Base-by-base conservation (phyloP, 1,284 basidiomycete genomes). In the Rhodotorula mucilaginosa region DNA sequence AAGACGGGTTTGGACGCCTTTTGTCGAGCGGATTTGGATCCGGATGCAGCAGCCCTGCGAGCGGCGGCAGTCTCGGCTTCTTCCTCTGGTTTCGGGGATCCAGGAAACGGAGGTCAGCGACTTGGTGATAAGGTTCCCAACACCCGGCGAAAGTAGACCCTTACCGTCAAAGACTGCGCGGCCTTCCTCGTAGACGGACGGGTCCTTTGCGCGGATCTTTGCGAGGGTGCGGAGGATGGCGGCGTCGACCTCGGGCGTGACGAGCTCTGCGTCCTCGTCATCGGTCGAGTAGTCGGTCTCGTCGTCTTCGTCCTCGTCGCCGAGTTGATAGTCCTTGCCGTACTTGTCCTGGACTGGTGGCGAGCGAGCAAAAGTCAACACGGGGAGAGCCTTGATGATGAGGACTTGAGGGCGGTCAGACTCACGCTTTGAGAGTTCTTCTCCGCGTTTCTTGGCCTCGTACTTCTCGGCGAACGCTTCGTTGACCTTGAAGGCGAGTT, bases 211-310 rank as follows among this genome's bases (percentile, higher is more conserved):
- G 79, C 88, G 88, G 72, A 99, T 98, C 77, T 89, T 87, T 2
- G 90, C 90, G 13, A 99, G 84, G 0, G 95, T 99, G 62, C 93
- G 86, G 57, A 99, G 85, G 78, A 99, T 97, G 26, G 97, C 97
- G 58, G 90, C 97, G 80, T 99, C 96, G 60, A 98, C 87, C 0
- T 91, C 89, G 3, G 95, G 93, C 0, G 94, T 99, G 67, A 99
- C 87, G 81, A 98, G 92, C 76, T 93, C 93, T 19, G 95, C 97
- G 71, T 97, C 91, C 79, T 96, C 93, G 79, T 99, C 96, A 61
- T 88, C 89, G 56, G 81, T 80, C 46, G 79, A 80, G 54, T 80
- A 80, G 68, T 80, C 78, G 78, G 91, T 89, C 0, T 89, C 90
- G 59, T 70, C 69, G 77, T 92, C 90, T 15, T 79, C 79, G 84